phyloP scores from a whole-genome alignment of 2,329 filamentous ascomycete genomes.

The Xylaria sp. region DNA sequence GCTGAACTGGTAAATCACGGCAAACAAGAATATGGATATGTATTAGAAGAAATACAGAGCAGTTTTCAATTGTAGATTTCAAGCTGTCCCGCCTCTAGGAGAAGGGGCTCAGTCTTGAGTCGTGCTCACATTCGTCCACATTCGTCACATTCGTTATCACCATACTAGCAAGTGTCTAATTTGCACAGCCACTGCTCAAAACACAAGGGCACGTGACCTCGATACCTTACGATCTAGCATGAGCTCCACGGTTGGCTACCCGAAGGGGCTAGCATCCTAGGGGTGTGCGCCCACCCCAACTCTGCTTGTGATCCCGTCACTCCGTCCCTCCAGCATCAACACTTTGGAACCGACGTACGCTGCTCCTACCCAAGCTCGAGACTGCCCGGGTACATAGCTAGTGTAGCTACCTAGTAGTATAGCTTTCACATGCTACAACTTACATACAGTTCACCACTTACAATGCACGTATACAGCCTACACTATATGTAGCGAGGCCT shows the following conservation, averaged over 20 bases:
- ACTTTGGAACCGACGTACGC: neutral
- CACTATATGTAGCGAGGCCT: neutral
- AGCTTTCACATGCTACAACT: constrained; percentile 13
- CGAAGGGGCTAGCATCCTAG: constrained; percentile 14
- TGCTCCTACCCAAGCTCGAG: constrained; percentile 5
- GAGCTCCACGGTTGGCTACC: constrained; percentile 1
- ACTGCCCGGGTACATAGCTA: no score
- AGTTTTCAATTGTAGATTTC: neutral
- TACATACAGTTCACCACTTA: no score
- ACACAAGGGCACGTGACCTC: constrained; percentile 13
- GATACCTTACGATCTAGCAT: neutral
- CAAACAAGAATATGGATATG: neutral
- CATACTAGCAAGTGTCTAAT: neutral
- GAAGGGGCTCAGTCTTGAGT: no score
- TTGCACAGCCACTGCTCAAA: constrained; percentile 22
- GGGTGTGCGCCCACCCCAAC: neutral
- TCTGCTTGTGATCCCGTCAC: constrained; percentile 2
- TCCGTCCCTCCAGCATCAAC: constrained; percentile 4
- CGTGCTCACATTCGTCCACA: neutral
- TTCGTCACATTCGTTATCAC: neutral
- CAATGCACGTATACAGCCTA: no score
- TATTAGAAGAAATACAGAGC: constrained; percentile 2
- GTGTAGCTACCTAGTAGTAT: neutral
- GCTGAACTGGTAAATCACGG: neutral
- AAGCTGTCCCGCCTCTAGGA: neutral